phyloP scores from a whole-genome alignment of 495 filamentous ascomycete species.

The Cudoniella acicularis region DNA sequence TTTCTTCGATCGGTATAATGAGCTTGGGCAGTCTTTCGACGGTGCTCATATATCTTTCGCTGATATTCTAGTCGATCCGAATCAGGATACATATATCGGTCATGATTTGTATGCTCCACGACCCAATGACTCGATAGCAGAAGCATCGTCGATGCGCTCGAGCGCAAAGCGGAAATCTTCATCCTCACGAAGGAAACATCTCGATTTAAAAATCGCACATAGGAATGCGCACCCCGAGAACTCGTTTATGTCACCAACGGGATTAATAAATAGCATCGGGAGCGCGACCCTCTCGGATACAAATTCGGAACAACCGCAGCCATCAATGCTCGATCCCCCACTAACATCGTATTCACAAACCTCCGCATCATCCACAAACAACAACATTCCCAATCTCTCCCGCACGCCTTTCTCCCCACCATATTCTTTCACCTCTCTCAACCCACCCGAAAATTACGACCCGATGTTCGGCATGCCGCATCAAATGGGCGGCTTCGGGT shows the following conservation, averaged over 20 bases:
- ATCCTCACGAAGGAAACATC: slow-evolving; percentile 16
- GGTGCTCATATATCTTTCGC: slow-evolving; percentile 46
- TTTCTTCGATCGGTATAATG: slow-evolving; percentile 75
- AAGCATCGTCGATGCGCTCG: not conserved
- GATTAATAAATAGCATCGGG: not conserved
- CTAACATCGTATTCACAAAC: slow-evolving; percentile 10
- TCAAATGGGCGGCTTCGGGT: slow-evolving; percentile 43
- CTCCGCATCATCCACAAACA: not conserved
- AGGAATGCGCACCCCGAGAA: slow-evolving; percentile 7
- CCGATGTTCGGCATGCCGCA: slow-evolving; percentile 50
- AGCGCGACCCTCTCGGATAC: not conserved
- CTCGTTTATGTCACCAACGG: slow-evolving; percentile 17
- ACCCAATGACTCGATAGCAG: slow-evolving; percentile 7
- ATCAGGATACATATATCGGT: slow-evolving; percentile 42
- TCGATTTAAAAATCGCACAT: slow-evolving; percentile 17
- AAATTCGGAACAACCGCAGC: slow-evolving; percentile 9
- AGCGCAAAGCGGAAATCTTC: slow-evolving; percentile 19
- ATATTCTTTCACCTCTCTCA: slow-evolving; percentile 32
- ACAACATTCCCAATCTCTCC: slow-evolving; percentile 26
- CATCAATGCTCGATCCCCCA: slow-evolving; percentile 16
- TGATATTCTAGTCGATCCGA: slow-evolving; percentile 35
- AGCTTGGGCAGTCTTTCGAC: slow-evolving; percentile 45
- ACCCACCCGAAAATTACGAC: slow-evolving; percentile 37
- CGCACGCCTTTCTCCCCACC: slow-evolving; percentile 37
- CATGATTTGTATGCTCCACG: slow-evolving; percentile 40